Percentiles rank a stretch among this genome's conserved stretches.
These are phyloP conservation scores for Tuber magnatum DNA, from an alignment of 495 filamentous ascomycete genomes.

Conservation along the genomic window DNA sequence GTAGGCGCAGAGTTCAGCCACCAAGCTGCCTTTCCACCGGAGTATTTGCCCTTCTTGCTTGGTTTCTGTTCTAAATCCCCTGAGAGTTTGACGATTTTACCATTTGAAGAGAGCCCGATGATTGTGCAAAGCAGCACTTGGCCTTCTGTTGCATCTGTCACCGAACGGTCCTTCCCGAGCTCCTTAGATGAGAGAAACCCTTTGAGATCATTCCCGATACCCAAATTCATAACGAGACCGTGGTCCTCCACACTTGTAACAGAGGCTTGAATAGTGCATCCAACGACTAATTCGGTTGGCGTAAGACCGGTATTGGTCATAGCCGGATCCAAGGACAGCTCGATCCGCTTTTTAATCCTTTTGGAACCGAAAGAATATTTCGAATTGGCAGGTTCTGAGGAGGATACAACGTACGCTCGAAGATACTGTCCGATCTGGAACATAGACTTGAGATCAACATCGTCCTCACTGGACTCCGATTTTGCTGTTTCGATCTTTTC, in stretches of 20 bases:
- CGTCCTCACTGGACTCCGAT: constrained; percentile 45
- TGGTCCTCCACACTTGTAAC: constrained; percentile 90
- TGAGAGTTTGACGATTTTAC: constrained; percentile 80
- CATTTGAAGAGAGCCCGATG: constrained; percentile 64
- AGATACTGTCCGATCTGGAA: constrained; percentile 85
- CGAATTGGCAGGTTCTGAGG: constrained; percentile 47
- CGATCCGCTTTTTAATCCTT: constrained; percentile 72
- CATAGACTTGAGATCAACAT: constrained; percentile 60
- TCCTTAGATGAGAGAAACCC: constrained; percentile 91
- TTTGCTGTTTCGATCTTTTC: constrained; percentile 42
- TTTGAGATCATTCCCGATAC: constrained; percentile 59
- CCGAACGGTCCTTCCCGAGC: constrained; percentile 53
- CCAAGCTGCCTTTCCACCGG: constrained; percentile 55
- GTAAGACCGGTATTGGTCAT: constrained; percentile 66
- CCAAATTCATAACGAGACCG: constrained; percentile 87
- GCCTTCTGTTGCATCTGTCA: constrained; percentile 64
- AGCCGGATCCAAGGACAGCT: constrained; percentile 70
- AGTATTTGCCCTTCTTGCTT: constrained; percentile 52
- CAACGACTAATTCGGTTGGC: constrained; percentile 59
- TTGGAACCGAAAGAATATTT: constrained; percentile 31
- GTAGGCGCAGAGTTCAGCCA: constrained; percentile 70
- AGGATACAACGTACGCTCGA: constrained; percentile 73
- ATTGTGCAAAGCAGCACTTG: constrained; percentile 76
- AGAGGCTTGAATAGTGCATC: constrained; percentile 74
- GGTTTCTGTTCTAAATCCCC: constrained; percentile 56